These are phyloP conservation scores for Sarocladiaceae sp. DNA, from an alignment of 2,329 filamentous ascomycete genomes.

Conservation along the genomic window DNA sequence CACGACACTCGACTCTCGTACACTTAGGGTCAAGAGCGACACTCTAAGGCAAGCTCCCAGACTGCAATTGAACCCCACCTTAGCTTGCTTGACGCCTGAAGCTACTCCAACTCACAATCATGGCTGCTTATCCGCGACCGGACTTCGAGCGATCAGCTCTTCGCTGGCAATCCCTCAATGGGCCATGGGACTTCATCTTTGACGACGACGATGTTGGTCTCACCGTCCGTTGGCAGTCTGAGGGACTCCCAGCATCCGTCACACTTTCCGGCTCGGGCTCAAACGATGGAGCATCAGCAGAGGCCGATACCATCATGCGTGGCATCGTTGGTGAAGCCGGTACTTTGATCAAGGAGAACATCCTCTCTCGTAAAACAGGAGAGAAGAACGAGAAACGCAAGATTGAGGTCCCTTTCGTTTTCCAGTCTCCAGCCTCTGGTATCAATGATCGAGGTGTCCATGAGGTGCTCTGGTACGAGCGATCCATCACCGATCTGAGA, in stretches of 20 bases:
- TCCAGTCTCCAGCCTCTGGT: constrained; percentile 60
- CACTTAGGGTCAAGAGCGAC: neutral
- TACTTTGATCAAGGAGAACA: constrained; percentile 41
- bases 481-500: constrained; percentile 45
- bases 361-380: constrained; percentile 25
- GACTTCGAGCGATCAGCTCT: constrained; percentile 56
- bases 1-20: neutral
- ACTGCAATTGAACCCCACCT: no score
- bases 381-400: constrained; percentile 39
- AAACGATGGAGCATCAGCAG: constrained; percentile 30
- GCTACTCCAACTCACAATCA: neutral
- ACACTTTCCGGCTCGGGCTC: constrained; percentile 18
- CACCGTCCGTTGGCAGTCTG: constrained; percentile 46
- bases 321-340: constrained; percentile 8
- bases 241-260: constrained; percentile 42
- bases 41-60: no score
- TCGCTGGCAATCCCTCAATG: constrained; percentile 58
- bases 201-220: constrained; percentile 60
- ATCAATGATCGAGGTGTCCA: constrained; percentile 59
- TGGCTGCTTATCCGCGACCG: constrained; percentile 53
- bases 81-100: no score
- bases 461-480: constrained; percentile 65
- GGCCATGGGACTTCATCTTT: constrained; percentile 60
- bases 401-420: constrained; percentile 62
- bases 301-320: constrained; percentile 24